These are phyloP conservation scores for Fusarium tjaetaba DNA, from an alignment of 2,329 filamentous ascomycete genomes.

Conservation along the genomic window DNA sequence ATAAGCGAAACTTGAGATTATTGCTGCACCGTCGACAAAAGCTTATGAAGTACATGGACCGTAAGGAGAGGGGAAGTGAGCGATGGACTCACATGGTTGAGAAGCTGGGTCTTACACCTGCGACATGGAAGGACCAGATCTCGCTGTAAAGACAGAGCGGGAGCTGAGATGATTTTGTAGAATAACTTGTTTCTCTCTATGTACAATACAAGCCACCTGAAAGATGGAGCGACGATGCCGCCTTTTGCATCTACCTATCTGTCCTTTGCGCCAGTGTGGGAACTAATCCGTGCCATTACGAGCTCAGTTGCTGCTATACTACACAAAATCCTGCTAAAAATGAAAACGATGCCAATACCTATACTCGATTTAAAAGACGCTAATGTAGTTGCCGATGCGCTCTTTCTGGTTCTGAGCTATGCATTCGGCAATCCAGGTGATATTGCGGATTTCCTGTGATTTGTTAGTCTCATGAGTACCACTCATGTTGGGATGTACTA, in stretches of 20 bases:
- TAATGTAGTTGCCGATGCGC: slow-evolving; percentile 98
- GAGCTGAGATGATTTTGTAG: slow-evolving; percentile 49
- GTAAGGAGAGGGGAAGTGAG: slow-evolving; percentile 89
- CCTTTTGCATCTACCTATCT: slow-evolving; percentile 42
- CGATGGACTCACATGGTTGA: slow-evolving; percentile 88
- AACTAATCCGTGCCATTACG: slow-evolving; percentile 51
- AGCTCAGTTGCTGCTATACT: slow-evolving; percentile 55
- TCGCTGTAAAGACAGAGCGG: slow-evolving; percentile 42
- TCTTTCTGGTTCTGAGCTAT: slow-evolving; percentile 99
- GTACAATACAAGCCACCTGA: slow-evolving; percentile 58
- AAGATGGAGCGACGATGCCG: slow-evolving; percentile 43
- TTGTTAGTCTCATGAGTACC: slow-evolving; percentile 44
- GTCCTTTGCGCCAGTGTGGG: slow-evolving; percentile 47
- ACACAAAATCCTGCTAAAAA: slow-evolving; percentile 52
- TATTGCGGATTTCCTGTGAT: slow-evolving; percentile 93
- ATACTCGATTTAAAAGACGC: slow-evolving; percentile 77
- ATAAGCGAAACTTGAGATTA: slow-evolving; percentile 88
- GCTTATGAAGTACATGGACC: slow-evolving; percentile 84
- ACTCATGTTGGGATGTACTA: slow-evolving; percentile 48
- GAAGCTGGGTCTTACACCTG: slow-evolving; percentile 85
- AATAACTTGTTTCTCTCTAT: slow-evolving; percentile 57
- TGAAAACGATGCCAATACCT: slow-evolving; percentile 32
- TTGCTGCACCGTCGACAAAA: slow-evolving; percentile 91
- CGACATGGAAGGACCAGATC: slow-evolving; percentile 92
- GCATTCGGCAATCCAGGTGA: slow-evolving; percentile 99